Base-by-base conservation (phyloP, 306 rosid species). In the Fragaria ananassa region DNA sequence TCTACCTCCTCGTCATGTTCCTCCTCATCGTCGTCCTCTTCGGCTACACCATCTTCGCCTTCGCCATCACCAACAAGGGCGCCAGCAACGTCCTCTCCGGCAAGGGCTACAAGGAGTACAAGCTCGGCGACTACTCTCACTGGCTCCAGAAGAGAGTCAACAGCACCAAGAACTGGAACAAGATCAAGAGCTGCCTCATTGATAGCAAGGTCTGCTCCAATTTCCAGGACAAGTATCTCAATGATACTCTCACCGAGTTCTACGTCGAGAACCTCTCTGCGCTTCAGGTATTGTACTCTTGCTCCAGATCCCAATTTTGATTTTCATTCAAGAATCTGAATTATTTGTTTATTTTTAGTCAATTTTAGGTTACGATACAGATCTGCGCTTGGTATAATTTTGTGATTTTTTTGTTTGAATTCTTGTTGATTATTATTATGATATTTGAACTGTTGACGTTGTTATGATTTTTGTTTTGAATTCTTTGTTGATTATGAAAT, bases 111-210 rank as follows among this genome's bases (percentile, higher is more conserved):
- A 87, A 89, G 76, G 93, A 93, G 83, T 93, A 93, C 61, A 70
- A 72, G 76, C 96, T 93, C 14, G 97, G 96, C 0, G 97, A 89
- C 83, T 93, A 91, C 81, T 93, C 98, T 0, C 76, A 88, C 67
- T 93, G 96, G 98, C 73, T 93, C 41, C 97, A 91, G 88, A 87
- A 85, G 57, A 85, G 90, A 69, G 98, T 93, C 18, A 85, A 63
- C 27, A 74, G 72, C 74, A 4, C 47, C 5, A 79, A 88, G 9
- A 82, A 81, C 31, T 93, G 98, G 98, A 78, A 83, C 67, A 81
- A 72, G 74, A 89, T 93, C 74, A 83, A 34, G 87, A 88, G 92
- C 45, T 93, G 98, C 50, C 81, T 93, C 41, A 42, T 74, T 5
- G 80, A 84, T 21, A 89, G 88, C 13, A 80, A 93, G 29, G 70